phyloP scores from a whole-genome alignment of 768 basidiomycete genomes.

The Lactarius akahatsu region DNA sequence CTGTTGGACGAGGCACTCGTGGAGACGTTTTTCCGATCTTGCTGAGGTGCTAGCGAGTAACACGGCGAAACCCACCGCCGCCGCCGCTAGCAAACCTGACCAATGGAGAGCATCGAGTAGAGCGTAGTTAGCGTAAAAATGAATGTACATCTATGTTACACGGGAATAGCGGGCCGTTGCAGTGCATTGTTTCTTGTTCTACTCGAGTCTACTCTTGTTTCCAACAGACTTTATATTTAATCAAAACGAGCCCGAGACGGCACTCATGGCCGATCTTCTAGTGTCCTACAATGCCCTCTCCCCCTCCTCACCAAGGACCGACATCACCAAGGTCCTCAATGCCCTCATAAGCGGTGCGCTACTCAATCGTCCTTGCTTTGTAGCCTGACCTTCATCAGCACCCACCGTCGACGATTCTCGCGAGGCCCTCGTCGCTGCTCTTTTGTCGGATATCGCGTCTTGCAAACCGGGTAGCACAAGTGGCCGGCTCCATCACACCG shows the following conservation, averaged over 20 bases:
- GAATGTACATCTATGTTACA: neutral
- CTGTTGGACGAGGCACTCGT: constrained; percentile 67
- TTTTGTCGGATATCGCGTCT: constrained; percentile 15
- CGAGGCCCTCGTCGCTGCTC: constrained; percentile 10
- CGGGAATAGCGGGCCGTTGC: constrained; percentile 4
- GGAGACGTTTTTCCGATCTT: constrained; percentile 74
- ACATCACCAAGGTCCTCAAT: constrained; percentile 49
- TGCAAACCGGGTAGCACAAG: constrained; percentile 23
- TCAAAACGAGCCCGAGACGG: neutral
- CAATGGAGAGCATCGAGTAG: constrained; percentile 17
- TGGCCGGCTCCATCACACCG: constrained; percentile 21
- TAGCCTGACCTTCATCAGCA: constrained; percentile 54
- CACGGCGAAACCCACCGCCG: neutral
- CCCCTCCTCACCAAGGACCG: constrained; percentile 30
- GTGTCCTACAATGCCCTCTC: constrained; percentile 44
- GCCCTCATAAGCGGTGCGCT: constrained; percentile 50
- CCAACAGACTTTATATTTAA: constrained; percentile 4
- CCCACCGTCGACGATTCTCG: constrained; percentile 12
- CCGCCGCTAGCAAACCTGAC: neutral
- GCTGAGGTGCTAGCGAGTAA: constrained; percentile 28
- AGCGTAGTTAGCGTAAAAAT: neutral
- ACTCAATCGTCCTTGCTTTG: neutral
- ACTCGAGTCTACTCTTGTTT: constrained; percentile 8
- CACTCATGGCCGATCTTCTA: constrained; percentile 47
- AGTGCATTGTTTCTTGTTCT: constrained; percentile 8